Percentiles rank a stretch among this genome's conserved stretches.
Evolutionary conservation across 805 yeast genomes (phyloP).

Genomic region (Millerago galiae): DNA sequence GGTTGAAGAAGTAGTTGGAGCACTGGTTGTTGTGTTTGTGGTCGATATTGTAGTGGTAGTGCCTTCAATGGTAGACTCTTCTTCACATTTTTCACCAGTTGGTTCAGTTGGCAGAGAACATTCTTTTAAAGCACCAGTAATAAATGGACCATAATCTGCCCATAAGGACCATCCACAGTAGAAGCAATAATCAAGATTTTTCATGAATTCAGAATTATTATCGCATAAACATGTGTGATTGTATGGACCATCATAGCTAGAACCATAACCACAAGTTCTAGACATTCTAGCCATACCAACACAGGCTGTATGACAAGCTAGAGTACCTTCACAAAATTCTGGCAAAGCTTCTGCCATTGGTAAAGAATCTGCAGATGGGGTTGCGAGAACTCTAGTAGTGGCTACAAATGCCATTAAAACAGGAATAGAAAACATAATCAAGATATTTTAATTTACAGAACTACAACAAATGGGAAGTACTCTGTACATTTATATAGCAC

Average conservation of each 20-base stretch:
- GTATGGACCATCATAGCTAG: slow-evolving; percentile 4
- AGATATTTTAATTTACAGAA: no score
- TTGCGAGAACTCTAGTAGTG: neutral
- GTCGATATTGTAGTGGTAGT: neutral
- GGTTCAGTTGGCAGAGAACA: slow-evolving; percentile 7
- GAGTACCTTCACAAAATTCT: neutral
- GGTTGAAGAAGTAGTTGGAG: neutral
- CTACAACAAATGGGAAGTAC: no score
- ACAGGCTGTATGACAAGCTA: slow-evolving; percentile 4
- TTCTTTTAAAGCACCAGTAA: slow-evolving; percentile 3
- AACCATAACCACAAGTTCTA: slow-evolving; percentile 1
- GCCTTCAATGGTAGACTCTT: neutral
- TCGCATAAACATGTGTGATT: slow-evolving; percentile 5
- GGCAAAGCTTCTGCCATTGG: neutral
- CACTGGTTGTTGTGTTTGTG: neutral
- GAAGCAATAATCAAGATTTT: slow-evolving; percentile 2
- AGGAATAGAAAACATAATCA: neutral
- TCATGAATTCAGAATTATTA: slow-evolving; percentile 1
- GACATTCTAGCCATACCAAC: slow-evolving; percentile 5
- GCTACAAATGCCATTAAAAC: neutral
- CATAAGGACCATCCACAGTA: slow-evolving; percentile 9
- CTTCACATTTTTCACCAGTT: slow-evolving; percentile 6
- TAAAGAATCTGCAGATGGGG: neutral
- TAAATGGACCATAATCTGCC: slow-evolving; percentile 1
- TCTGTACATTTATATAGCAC: no score